Conservation (phyloP, 805 yeast species). For the Nakazawaea laoshanensis region DNA sequence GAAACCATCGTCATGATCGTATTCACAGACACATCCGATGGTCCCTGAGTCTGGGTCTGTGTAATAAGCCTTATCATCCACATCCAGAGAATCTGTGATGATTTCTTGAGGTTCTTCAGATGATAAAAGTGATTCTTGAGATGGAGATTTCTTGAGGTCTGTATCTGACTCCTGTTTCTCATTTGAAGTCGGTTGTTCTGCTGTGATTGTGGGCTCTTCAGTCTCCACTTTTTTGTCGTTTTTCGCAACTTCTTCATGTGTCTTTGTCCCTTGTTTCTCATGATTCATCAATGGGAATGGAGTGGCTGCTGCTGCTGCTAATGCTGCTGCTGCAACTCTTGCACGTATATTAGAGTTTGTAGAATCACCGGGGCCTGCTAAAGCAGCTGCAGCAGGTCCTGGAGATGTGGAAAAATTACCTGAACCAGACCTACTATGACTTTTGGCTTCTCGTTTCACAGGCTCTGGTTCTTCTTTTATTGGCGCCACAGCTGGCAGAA, state of each 20-base stretch:
- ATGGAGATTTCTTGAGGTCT: background rate
- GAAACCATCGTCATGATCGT: slow-evolving; percentile 84
- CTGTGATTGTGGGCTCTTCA: background rate
- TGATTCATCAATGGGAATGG: slow-evolving; percentile 45
- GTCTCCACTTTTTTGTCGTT: slow-evolving; percentile 5
- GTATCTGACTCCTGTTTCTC: slow-evolving; percentile 8
- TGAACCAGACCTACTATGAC: slow-evolving; percentile 9
- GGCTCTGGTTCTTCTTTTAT: background rate
- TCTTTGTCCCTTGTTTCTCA: slow-evolving; percentile 2
- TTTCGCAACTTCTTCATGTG: background rate
- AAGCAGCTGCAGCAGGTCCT: slow-evolving; percentile 29
- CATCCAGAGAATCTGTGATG: too few species aligned
- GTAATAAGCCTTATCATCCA: slow-evolving; percentile 35
- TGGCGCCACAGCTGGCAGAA: background rate
- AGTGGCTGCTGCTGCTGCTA: slow-evolving; percentile 73
- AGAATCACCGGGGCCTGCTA: slow-evolving; percentile 16
- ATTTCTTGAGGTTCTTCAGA: slow-evolving; percentile 2
- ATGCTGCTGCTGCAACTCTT: slow-evolving; percentile 73
- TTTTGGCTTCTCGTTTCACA: background rate
- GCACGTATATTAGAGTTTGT: slow-evolving; percentile 32
- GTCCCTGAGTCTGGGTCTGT: slow-evolving; percentile 79
- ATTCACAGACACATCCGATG: slow-evolving; percentile 85
- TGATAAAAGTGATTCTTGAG: background rate
- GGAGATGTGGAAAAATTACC: slow-evolving; percentile 23
- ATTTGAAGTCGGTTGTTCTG: background rate